Evolutionary conservation across 352 stramenopile genomes (phyloP).

Genomic region (Globisporangium yorkense): DNA sequence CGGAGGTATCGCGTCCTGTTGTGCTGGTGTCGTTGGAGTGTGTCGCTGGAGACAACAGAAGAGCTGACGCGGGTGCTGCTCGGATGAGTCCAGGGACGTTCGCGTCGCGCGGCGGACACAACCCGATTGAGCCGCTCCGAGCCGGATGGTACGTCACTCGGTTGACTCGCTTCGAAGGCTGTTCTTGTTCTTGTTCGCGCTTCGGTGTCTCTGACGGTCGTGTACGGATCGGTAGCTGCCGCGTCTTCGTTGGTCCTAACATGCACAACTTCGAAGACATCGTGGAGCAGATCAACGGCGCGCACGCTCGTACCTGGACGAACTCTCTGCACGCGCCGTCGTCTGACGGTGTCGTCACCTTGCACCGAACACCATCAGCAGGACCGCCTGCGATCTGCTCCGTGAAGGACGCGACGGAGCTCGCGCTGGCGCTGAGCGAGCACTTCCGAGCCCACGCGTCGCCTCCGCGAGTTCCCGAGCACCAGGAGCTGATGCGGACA

Average conservation of each 20-base stretch:
- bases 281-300: slow-evolving; percentile 22
- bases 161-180: background rate
- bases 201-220: background rate
- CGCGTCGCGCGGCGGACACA: slow-evolving; percentile 56
- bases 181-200: too few species aligned
- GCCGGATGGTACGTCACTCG: slow-evolving; percentile 25
- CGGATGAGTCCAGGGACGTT: slow-evolving; percentile 31
- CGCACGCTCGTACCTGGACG: background rate
- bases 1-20: slow-evolving; percentile 26
- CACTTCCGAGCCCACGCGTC: slow-evolving; percentile 10
- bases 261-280: slow-evolving; percentile 71
- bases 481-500: slow-evolving; percentile 15
- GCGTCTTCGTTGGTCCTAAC: slow-evolving; percentile 56
- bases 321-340: too few species aligned
- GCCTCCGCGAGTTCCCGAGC: background rate
- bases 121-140: slow-evolving; percentile 66
- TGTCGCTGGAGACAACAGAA: background rate
- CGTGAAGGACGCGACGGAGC: slow-evolving; percentile 10
- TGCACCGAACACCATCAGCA: background rate
- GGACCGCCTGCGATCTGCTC: slow-evolving; percentile 1
- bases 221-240: slow-evolving; percentile 24
- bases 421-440: slow-evolving; percentile 17
- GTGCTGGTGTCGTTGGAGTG: too few species aligned
- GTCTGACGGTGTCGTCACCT: background rate
- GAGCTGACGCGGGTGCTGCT: background rate